These are phyloP conservation scores for Podila horticola DNA, from an alignment of 192 early-diverging fungal genomes.

Conservation along the genomic window DNA sequence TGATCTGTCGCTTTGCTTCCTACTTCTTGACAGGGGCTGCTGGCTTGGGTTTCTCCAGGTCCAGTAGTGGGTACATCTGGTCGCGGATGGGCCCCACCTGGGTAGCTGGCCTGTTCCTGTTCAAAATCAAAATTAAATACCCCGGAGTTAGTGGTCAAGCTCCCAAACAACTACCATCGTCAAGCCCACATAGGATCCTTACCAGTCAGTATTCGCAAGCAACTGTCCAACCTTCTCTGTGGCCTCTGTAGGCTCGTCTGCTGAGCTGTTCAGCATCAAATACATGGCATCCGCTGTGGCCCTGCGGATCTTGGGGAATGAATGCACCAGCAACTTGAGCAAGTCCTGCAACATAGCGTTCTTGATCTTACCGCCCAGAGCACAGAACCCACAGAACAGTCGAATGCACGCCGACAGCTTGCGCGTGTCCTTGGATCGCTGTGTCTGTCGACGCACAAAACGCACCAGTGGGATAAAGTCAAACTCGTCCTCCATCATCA, in stretches of 20 bases:
- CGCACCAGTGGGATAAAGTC: slow-evolving; percentile 34
- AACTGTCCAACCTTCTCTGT: slow-evolving; percentile 68
- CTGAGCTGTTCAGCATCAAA: slow-evolving; percentile 64
- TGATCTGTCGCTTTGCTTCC: no score
- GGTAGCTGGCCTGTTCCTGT: slow-evolving; percentile 58
- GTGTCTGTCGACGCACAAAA: slow-evolving; percentile 32
- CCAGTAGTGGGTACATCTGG: slow-evolving; percentile 53
- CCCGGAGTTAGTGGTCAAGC: slow-evolving; percentile 7
- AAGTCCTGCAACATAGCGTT: slow-evolving; percentile 67
- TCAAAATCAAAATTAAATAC: background rate
- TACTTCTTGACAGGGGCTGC: background rate
- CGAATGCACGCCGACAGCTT: slow-evolving; percentile 72
- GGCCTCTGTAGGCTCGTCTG: slow-evolving; percentile 55
- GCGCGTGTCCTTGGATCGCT: slow-evolving; percentile 61
- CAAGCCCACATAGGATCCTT: background rate
- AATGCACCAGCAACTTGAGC: slow-evolving; percentile 74
- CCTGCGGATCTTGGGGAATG: slow-evolving; percentile 80
- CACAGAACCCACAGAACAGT: slow-evolving; percentile 65
- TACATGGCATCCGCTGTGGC: slow-evolving; percentile 79
- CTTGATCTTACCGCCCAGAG: slow-evolving; percentile 50
- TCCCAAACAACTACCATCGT: background rate
- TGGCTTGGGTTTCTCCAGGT: slow-evolving; percentile 35
- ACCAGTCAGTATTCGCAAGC: slow-evolving; percentile 76
- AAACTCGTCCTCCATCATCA: slow-evolving; percentile 40
- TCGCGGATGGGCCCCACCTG: slow-evolving; percentile 57